These are phyloP conservation scores for Linum usitatissimum DNA, from an alignment of 345 rosid species.

Conservation along the genomic window DNA sequence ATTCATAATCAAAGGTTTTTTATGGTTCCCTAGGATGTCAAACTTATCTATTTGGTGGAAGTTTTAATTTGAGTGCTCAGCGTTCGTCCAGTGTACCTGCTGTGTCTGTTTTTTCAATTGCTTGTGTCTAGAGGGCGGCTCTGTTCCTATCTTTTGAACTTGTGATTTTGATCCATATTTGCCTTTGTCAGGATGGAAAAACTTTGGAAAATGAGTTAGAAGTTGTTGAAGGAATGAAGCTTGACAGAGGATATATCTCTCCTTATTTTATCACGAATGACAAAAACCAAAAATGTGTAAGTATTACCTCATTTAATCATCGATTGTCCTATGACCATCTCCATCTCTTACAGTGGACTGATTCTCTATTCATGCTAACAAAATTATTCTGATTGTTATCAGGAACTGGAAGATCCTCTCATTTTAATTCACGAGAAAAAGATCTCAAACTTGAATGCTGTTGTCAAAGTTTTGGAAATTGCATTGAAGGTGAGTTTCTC, in stretches of 20 bases:
- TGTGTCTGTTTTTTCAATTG: no score
- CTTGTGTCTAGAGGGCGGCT: no score
- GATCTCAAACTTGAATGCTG: constrained; percentile 63
- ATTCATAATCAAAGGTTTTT: no score
- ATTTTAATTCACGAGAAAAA: constrained; percentile 93
- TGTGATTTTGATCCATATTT: no score
- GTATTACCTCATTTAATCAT: constrained; percentile 8
- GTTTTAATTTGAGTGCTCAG: no score
- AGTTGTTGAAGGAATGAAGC: constrained; percentile 98
- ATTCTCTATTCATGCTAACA: background rate
- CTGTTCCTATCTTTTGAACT: no score
- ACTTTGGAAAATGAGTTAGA: constrained; percentile 85
- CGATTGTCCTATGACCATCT: background rate
- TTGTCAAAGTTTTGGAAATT: constrained; percentile 80
- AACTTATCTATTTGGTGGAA: no score
- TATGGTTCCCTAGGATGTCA: no score
- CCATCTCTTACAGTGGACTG: background rate
- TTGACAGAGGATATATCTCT: constrained; percentile 94
- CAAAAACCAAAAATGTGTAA: constrained; percentile 93
- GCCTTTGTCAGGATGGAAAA: constrained; percentile 63
- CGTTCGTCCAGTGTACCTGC: no score
- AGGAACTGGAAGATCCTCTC: constrained; percentile 97
- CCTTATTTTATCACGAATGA: constrained; percentile 85
- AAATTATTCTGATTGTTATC: constrained; percentile 13
- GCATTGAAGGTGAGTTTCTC: constrained; percentile 62